Conservation (phyloP, 2,329 filamentous ascomycete species). For the Aschersonia sp. region DNA sequence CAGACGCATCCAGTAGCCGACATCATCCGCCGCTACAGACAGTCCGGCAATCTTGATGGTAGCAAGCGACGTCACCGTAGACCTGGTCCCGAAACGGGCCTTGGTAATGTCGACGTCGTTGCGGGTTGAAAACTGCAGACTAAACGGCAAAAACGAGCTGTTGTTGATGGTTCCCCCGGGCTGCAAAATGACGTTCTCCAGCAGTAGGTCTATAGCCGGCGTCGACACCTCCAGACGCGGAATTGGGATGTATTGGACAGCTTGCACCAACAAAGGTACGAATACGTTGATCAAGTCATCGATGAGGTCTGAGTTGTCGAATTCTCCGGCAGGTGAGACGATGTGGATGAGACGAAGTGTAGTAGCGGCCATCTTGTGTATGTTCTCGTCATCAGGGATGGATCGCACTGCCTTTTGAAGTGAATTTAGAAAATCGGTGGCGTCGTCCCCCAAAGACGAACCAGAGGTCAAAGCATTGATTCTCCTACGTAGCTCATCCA, state of each 20-base stretch:
- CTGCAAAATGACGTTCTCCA: conserved; percentile 85
- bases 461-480: conserved; percentile 51
- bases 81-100: conserved; percentile 46
- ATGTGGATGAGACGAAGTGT: conserved; percentile 54
- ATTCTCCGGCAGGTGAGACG: conserved; percentile 49
- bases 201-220: conserved; percentile 68
- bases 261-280: conserved; percentile 60
- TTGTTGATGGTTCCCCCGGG: conserved; percentile 73
- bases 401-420: conserved; percentile 52
- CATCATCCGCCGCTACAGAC: conserved; percentile 69
- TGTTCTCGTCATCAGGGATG: conserved; percentile 55
- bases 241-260: conserved; percentile 78
- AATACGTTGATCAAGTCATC: conserved; percentile 69
- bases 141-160: conserved; percentile 80
- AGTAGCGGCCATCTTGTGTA: conserved; percentile 55
- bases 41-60: conserved; percentile 71
- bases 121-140: conserved; percentile 65
- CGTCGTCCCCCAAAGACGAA: conserved; percentile 55
- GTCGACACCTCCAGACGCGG: conserved; percentile 78
- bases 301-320: conserved; percentile 57
- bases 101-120: conserved; percentile 82
- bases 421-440: conserved; percentile 59
- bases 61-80: conserved; percentile 53
- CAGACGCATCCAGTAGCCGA: conserved; percentile 79
- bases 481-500: conserved; percentile 35